Evolutionary conservation across 495 filamentous ascomycete species (phyloP).

Genomic region (Cetradonia linearis): DNA sequence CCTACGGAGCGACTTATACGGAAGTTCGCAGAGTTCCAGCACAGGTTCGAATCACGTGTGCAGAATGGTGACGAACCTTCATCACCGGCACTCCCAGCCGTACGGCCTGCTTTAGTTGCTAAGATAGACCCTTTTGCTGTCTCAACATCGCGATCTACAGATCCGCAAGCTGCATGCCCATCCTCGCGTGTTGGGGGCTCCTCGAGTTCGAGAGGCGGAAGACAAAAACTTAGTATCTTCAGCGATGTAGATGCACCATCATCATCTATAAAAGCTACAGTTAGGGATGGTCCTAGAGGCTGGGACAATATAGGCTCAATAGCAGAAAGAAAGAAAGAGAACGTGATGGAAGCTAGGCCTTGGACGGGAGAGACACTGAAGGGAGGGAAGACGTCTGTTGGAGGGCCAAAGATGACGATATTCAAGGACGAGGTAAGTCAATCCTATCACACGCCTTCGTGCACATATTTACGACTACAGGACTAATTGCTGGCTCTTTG

Average conservation of each 20-base stretch:
- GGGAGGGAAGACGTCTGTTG: slow-evolving; percentile 65
- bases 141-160: slow-evolving; percentile 32
- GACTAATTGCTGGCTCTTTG: slow-evolving; percentile 76
- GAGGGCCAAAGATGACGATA: slow-evolving; percentile 71
- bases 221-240: slow-evolving; percentile 85
- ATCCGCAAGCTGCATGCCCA: slow-evolving; percentile 57
- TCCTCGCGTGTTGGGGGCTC: slow-evolving; percentile 36
- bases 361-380: slow-evolving; percentile 91
- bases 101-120: slow-evolving; percentile 73
- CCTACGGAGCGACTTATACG: slow-evolving; percentile 69
- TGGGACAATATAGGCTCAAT: slow-evolving; percentile 90
- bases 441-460: slow-evolving; percentile 33
- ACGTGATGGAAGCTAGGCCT: slow-evolving; percentile 72
- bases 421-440: slow-evolving; percentile 91
- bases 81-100: slow-evolving; percentile 74
- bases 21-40: slow-evolving; percentile 84
- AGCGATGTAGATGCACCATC: slow-evolving; percentile 56
- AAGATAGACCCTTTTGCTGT: slow-evolving; percentile 72
- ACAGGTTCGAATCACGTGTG: slow-evolving; percentile 55
- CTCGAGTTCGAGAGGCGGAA: slow-evolving; percentile 49
- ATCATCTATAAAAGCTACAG: slow-evolving; percentile 33
- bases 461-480: slow-evolving; percentile 85
- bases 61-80: slow-evolving; percentile 54
- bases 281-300: slow-evolving; percentile 44
- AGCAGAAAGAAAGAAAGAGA: slow-evolving; percentile 87